phyloP scores from a whole-genome alignment of 139 green algal genomes.

The Chlamydomonas sp. region DNA sequence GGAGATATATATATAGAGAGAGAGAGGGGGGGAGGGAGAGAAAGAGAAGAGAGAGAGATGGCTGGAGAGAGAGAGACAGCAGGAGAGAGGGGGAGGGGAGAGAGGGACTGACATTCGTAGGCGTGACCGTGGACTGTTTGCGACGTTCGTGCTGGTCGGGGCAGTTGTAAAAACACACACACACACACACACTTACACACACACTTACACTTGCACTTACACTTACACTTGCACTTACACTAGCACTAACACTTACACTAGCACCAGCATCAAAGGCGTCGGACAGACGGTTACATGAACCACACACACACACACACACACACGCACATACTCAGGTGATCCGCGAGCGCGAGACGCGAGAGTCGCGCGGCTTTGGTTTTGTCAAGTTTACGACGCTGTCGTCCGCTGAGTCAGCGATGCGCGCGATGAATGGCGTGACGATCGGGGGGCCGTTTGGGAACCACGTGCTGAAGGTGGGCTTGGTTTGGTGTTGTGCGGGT shows the following conservation, averaged over 20 bases:
- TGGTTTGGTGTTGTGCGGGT: too few relatives aligned
- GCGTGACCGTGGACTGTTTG: too few relatives aligned
- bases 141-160: not conserved
- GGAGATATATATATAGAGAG: too few relatives aligned
- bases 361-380: constrained; percentile 7
- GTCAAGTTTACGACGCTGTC: not conserved
- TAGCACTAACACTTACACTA: too few relatives aligned
- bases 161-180: not conserved
- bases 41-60: too few relatives aligned
- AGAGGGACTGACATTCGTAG: too few relatives aligned
- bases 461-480: not conserved
- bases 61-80: too few relatives aligned
- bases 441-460: not conserved
- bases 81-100: too few relatives aligned
- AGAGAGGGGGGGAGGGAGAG: too few relatives aligned
- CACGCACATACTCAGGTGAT: constrained; percentile 5
- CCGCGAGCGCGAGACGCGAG: not conserved
- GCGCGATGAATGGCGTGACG: not conserved
- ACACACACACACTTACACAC: not conserved
- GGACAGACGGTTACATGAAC: too few relatives aligned
- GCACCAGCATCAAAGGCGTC: too few relatives aligned
- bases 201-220: not conserved
- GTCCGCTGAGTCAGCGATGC: not conserved
- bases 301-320: too few relatives aligned
- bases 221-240: not conserved